Base-by-base conservation (phyloP, 2,329 filamentous ascomycete genomes). In the Didymella keratinophila region DNA sequence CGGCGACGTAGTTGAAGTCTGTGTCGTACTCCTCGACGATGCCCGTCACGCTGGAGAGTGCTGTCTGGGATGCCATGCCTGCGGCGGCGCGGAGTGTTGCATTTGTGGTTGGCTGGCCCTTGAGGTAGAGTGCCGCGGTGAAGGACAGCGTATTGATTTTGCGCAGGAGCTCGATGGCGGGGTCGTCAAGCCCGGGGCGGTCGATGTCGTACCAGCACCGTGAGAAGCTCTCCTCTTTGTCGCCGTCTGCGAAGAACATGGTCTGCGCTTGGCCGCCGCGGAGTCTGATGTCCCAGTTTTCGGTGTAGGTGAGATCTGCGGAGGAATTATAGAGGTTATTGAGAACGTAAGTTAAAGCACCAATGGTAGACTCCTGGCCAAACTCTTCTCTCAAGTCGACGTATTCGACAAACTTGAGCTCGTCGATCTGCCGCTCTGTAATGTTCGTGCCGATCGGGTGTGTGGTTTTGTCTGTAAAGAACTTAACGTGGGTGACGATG, bases 11-110 rank as follows among this genome's bases (percentile, higher is more conserved):
- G 10, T 18, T 34, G 32, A 61, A 66, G 27, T 72, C 56, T 0
- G 73, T 76, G 2, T 45, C 51, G 62, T 75, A 76, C 50, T 67
- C 60, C 37, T 71, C 67, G 7, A 69, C 67, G 32, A 69, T 67
- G 46, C 67, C 65, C 16, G 66, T 66, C 14, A 69, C 60, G 14
- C 53, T 45, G 0, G 56, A 55, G 9, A 44, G 41, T 2, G 67
- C 53, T 20, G 49, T 56, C 42, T 68, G 66, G 27, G 39, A 53
- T 10, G 53, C 18, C 58, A 67, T 62, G 27, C 45, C 49, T 0
- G 16, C 25, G 2, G 42, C 48, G 7, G 45, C 20, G 46, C 64
- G 63, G 36, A 11, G 41, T 2, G 12, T 34, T 5, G 7, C 54
- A 46, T 14, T 52, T 16, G n/a, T 34, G 51, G 4, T 21, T 52